A percentile compares a stretch with the other conserved stretches of the same genome.
phyloP scores from a whole-genome alignment of 805 yeast species.

The Teunomyces pallodes region DNA sequence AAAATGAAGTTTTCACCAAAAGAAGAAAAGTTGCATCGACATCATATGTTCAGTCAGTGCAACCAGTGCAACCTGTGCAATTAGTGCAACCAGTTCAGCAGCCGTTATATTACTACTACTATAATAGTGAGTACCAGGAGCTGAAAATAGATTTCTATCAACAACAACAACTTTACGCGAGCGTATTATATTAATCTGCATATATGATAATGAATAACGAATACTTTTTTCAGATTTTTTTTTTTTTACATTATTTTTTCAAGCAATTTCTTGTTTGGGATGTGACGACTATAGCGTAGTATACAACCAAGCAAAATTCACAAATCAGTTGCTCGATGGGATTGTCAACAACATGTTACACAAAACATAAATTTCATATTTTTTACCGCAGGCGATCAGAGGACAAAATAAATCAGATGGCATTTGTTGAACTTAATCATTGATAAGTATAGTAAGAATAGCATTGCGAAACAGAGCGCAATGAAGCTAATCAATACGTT shows the following conservation, averaged over 20 bases:
- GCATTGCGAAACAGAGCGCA: not conserved
- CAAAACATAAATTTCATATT: not conserved
- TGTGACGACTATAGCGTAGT: not conserved
- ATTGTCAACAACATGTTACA: not conserved
- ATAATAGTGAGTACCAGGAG: not conserved
- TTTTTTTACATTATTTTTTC: not conserved
- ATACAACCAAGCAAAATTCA: not conserved
- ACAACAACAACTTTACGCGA: not conserved
- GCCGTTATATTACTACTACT: not conserved
- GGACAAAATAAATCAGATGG: not conserved
- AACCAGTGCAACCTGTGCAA: not conserved
- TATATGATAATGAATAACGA: slow-evolving; percentile 3
- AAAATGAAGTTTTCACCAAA: slow-evolving; percentile 8
- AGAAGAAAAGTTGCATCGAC: not conserved
- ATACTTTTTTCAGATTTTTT: not conserved
- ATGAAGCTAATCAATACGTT: too few species aligned
- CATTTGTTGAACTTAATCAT: not conserved
- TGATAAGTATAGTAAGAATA: not conserved
- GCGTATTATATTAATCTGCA: slow-evolving; percentile 2
- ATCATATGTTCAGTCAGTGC: not conserved
- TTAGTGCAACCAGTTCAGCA: not conserved
- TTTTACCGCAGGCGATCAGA: not conserved
- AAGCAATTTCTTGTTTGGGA: not conserved
- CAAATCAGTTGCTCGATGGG: not conserved
- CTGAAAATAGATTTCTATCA: not conserved